Evolutionary conservation across 2,329 filamentous ascomycete species (phyloP).

Genomic region (Colletotrichum spinosum): DNA sequence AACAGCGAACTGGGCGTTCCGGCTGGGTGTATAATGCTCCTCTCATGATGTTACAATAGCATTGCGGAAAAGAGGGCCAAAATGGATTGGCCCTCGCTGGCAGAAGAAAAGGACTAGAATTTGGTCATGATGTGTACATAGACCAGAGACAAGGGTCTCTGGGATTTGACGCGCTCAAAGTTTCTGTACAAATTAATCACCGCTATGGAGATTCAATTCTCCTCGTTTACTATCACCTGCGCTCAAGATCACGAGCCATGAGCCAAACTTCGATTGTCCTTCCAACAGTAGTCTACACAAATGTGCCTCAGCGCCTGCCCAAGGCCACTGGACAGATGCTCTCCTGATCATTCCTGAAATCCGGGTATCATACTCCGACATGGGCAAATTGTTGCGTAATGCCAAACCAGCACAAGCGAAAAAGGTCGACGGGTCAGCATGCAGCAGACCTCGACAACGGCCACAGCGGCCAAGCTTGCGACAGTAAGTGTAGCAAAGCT

Average conservation of each 20-base stretch:
- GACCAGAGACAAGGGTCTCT: slow-evolving; percentile 19
- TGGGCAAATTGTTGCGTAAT: slow-evolving; percentile 3
- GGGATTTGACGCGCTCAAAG: slow-evolving; percentile 17
- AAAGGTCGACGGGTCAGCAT: too few species aligned
- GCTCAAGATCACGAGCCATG: background rate
- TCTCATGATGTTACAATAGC: slow-evolving; percentile 52
- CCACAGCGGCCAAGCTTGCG: too few species aligned
- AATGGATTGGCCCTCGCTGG: slow-evolving; percentile 31
- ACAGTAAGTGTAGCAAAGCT: background rate
- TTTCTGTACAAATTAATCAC: slow-evolving; percentile 34
- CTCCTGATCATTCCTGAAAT: background rate
- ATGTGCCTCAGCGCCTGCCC: too few species aligned
- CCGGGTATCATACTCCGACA: slow-evolving; percentile 23
- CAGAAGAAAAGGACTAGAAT: slow-evolving; percentile 34
- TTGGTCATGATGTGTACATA: slow-evolving; percentile 31
- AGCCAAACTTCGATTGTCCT: too few species aligned
- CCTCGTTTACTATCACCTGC: slow-evolving; percentile 12
- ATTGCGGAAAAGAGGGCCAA: slow-evolving; percentile 29
- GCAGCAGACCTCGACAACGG: too few species aligned
- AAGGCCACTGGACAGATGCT: background rate
- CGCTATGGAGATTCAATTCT: slow-evolving; percentile 28
- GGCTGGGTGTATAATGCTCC: slow-evolving; percentile 58
- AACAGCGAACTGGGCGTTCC: slow-evolving; percentile 39
- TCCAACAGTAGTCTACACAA: too few species aligned
- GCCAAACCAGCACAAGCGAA: background rate